phyloP scores from a whole-genome alignment of 129 eudicot species.

The Daucus carota region DNA sequence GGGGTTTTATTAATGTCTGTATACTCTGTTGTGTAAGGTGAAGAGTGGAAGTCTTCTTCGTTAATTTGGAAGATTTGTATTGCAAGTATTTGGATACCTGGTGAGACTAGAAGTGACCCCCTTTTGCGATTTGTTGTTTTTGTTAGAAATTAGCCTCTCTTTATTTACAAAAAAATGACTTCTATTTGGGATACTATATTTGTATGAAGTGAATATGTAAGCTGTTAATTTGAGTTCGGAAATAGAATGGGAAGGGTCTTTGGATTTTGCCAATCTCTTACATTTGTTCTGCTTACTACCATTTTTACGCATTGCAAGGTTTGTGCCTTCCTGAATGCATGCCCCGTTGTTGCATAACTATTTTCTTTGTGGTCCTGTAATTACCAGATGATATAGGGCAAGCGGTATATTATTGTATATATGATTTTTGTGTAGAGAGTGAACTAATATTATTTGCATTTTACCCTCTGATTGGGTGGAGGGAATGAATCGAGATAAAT shows the following conservation, averaged over 20 bases:
- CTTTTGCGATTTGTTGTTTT: not conserved
- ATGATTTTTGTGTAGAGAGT: not conserved
- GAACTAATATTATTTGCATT: not conserved
- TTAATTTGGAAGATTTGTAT: conserved; percentile 55
- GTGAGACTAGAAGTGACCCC: conserved; percentile 23
- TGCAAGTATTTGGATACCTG: conserved; percentile 33
- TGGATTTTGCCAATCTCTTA: not conserved
- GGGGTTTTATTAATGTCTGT: not conserved
- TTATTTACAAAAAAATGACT: not conserved
- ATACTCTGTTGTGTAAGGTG: conserved; percentile 35
- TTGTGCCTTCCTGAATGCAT: too few species aligned
- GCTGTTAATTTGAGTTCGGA: too few species aligned
- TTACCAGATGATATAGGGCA: not conserved
- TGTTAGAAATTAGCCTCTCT: too few species aligned
- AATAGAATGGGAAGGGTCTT: too few species aligned
- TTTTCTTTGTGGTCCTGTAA: not conserved
- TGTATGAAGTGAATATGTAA: too few species aligned
- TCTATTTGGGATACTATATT: not conserved
- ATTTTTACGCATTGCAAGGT: too few species aligned
- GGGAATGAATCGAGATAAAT: not conserved
- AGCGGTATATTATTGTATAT: too few species aligned
- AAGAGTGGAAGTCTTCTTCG: conserved; percentile 44
- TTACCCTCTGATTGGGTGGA: not conserved
- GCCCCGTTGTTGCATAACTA: too few species aligned
- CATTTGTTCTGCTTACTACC: not conserved